Evolutionary conservation across 495 filamentous ascomycete genomes (phyloP), one percentile per base, ranked within the genome.

Genomic region (Hypoxylon rickii): DNA sequence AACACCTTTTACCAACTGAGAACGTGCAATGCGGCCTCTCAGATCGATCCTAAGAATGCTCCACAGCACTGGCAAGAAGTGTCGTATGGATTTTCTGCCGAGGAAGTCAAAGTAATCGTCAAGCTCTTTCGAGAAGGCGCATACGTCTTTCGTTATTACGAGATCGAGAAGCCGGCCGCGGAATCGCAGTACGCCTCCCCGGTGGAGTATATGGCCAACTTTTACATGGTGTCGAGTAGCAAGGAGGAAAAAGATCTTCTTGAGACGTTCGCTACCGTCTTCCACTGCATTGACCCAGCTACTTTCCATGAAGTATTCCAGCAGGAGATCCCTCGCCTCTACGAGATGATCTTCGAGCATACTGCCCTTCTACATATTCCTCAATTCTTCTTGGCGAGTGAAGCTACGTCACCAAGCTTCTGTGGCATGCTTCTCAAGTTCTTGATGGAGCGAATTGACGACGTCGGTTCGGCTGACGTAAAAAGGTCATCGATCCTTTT

Each of bases 251-350:
- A 97, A 67, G 95, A 99, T 47, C 82, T 99, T 29, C 80, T 99
- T 7, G 95, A 99, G 73, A 96, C 90, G 7, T 99, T 99, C 61
- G 95, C 93, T 7, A 97, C 94, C 0, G 90, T 97, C 11, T 99
- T 99, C 66, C 94, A 99, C 65, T 94, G 91, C 72, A 95, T 99
- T 63, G 95, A 99, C 66, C 95, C 94, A 3, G 95, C 95, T 1
- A 96, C 92, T 2, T 99, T 99, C 65, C 90, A 99, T 65, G 95
- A 99, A 73, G 91, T 99, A 18, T 99, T 99, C 70, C 89, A 96
- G 60, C 89, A 90, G 8, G 93, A 97, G 73, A 97, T 99, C 50
- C 93, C 93, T 20, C 89, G 89, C 62, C 84, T 99, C 7, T 96
- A 97, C 67, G 88, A 96, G 40, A 95, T 97, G 80, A 96, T 96